These are phyloP conservation scores for Brassica cretica DNA, from an alignment of 345 rosid genomes.

Conservation along the genomic window DNA sequence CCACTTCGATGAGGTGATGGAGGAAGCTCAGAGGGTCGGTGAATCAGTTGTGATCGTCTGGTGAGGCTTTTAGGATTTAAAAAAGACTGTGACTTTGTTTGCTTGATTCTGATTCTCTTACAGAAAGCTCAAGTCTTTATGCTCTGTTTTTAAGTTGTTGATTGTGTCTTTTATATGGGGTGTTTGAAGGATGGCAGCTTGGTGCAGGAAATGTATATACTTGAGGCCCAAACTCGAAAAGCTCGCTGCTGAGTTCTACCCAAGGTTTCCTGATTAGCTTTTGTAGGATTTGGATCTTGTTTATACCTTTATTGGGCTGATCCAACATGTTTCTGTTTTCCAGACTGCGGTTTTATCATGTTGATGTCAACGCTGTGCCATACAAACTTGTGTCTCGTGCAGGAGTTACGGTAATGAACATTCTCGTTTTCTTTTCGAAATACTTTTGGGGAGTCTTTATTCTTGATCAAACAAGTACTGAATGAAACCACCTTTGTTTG, in stretches of 20 bases:
- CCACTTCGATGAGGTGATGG: slow-evolving; percentile 73
- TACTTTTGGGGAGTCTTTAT: not conserved
- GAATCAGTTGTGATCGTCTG: slow-evolving; percentile 68
- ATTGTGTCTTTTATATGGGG: slow-evolving; percentile 18
- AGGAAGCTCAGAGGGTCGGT: slow-evolving; percentile 72
- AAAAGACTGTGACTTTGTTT: not conserved
- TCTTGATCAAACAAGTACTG: slow-evolving; percentile 2
- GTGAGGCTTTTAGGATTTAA: slow-evolving; percentile 34
- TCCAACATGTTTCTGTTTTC: not conserved
- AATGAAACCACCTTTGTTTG: not conserved
- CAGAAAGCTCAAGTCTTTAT: not conserved
- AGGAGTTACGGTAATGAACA: slow-evolving; percentile 66
- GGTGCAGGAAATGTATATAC: slow-evolving; percentile 95
- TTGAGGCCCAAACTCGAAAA: slow-evolving; percentile 85
- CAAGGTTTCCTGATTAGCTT: slow-evolving; percentile 50
- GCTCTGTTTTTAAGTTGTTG: not conserved
- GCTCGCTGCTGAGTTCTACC: slow-evolving; percentile 84
- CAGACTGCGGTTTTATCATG: slow-evolving; percentile 72
- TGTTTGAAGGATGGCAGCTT: slow-evolving; percentile 84
- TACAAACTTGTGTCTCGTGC: slow-evolving; percentile 74
- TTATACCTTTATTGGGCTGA: not conserved
- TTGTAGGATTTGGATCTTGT: not conserved
- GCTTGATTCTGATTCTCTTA: not conserved
- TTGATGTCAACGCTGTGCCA: slow-evolving; percentile 83
- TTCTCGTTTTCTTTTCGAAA: not conserved